Base-by-base conservation (phyloP, 305 asterid genomes). In the Lippia alba region DNA sequence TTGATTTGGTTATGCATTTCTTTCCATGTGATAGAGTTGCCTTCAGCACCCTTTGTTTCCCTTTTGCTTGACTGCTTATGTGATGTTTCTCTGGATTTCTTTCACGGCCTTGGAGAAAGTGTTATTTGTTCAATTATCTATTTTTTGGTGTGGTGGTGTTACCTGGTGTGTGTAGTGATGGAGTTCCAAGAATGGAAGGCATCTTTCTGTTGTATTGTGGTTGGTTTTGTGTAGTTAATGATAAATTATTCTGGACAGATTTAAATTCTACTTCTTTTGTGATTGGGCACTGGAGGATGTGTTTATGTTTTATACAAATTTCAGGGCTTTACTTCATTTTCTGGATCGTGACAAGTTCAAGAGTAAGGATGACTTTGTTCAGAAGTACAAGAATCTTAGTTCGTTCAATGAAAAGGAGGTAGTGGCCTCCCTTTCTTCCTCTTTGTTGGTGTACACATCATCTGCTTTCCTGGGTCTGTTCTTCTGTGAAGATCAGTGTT, bases 311-410 rank as follows among this genome's bases (percentile, higher is more conserved):
- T 74, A 45, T 49, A 72, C 66, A 39, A 51, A 71, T 78, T 76
- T 32, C 85, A 95, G 99, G 99, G 99, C 99, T n/a, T 76, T 95
- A 83, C 99, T 95, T 81, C 99, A 95, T 88, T 95, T 95, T 83
- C 99, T 95, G 76, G 99, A 95, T 82, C 86, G 93, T 59, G 89
- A 83, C 62, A 95, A 95, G 84, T 95, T 95, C 72, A 87, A 80
- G 87, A 87, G 87, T 71, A 95, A 88, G 88, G 99, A 95, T 36
- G 96, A 87, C 53, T 95, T 95, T 79, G 97, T 95, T 72, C 96
- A 89, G 63, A 92, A 84, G 81, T 95, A 95, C 89, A 93, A 91
- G 86, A 91, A 92, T 80, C 96, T 92, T 67, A 89, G 97, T 83
- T 92, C 98, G 20, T 91, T 95, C 72, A 86, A 83, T 77, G 98